Percentiles rank a stretch among this genome's conserved stretches.
These are phyloP conservation scores for Fusarium ambrosium DNA, from an alignment of 2,329 filamentous ascomycete genomes.

Conservation along the genomic window DNA sequence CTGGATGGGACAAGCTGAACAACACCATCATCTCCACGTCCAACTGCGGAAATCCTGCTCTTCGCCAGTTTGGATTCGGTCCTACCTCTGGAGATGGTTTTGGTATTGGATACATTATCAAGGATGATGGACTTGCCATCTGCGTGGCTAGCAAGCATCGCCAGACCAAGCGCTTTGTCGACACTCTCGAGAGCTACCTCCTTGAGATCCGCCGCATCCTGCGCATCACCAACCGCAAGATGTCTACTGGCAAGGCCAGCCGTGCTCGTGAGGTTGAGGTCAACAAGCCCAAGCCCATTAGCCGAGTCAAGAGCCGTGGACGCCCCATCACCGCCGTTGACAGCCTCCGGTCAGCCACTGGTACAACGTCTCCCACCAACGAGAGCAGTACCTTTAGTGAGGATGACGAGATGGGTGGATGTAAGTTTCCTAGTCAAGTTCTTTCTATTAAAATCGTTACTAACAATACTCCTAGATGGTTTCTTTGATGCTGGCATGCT, in stretches of 20 bases:
- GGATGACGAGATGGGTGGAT: conserved; percentile 91
- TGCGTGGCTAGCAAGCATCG: conserved; percentile 94
- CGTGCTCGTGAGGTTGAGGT: conserved; percentile 68
- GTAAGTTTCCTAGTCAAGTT: conserved; percentile 69
- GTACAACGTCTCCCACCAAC: conserved; percentile 72
- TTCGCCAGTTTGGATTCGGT: conserved; percentile 96
- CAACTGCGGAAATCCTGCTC: conserved; percentile 97
- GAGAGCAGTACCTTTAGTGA: conserved; percentile 82
- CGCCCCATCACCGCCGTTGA: conserved; percentile 75
- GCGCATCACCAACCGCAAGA: conserved; percentile 71
- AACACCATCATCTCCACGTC: conserved; percentile 94
- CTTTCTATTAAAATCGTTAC: conserved; percentile 30
- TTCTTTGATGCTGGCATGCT: conserved; percentile 99
- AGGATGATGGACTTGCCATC: conserved; percentile 81
- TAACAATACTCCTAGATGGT: conserved; percentile 74
- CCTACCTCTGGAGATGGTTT: conserved; percentile 95
- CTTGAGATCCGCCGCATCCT: conserved; percentile 90
- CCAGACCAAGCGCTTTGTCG: conserved; percentile 91
- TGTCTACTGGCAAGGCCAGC: conserved; percentile 57
- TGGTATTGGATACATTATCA: conserved; percentile 99
- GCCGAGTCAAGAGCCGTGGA: conserved; percentile 78
- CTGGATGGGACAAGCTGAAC: conserved; percentile 95
- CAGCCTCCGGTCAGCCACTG: conserved; percentile 56
- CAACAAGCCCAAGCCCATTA: conserved; percentile 53
- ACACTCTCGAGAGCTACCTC: conserved; percentile 90